Evolutionary conservation across 805 yeast genomes (phyloP), one percentile per base, ranked within the genome.

Genomic region (Yarrowia divulgata): DNA sequence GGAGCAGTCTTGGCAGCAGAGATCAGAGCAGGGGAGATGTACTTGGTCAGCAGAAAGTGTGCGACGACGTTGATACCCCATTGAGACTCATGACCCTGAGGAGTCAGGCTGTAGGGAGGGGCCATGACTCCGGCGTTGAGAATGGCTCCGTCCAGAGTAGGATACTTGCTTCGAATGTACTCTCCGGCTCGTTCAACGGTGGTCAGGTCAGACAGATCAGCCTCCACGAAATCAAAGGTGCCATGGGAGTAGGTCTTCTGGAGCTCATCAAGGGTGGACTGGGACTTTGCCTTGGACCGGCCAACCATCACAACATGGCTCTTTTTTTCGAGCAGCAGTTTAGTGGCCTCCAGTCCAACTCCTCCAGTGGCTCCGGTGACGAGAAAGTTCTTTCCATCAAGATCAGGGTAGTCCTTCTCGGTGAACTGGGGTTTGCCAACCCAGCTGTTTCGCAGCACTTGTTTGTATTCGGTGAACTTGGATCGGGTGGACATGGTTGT

Each of bases 61-160:
- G 83, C 87, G n/a, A 85, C 71, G 23, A 74, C 79, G 72, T 85
- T 85, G 32, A 81, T 80, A 9, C 85, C 87, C 49, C 83, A 74
- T 66, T 82, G 84, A 50, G 77, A 69, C 68, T 85, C 87, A 69
- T 77, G 79, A 14, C 85, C 85, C 74, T 85, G 85, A 10, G 74
- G 72, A 7, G 86, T 79, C 35, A 70, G 71, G 10, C 80, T 71
- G 0, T 60, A 66, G 8, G 84, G 81, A 2, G 82, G 82, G 12
- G 69, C 49, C 82, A 81, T 81, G 5, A 84, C 79, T 50, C 84
- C 85, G 12, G 85, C 85, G 73, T 83, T 84, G 72, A 81, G 79
- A 39, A 83, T 75, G 16, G 63, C 63, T 16, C 63, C 63, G 37
- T 57, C 63, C 35, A 57, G 18, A n/a, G 63, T 40, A 8, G 63